Base-by-base conservation (phyloP, 2,329 filamentous ascomycete genomes). In the Diaporthe citrichinensis region DNA sequence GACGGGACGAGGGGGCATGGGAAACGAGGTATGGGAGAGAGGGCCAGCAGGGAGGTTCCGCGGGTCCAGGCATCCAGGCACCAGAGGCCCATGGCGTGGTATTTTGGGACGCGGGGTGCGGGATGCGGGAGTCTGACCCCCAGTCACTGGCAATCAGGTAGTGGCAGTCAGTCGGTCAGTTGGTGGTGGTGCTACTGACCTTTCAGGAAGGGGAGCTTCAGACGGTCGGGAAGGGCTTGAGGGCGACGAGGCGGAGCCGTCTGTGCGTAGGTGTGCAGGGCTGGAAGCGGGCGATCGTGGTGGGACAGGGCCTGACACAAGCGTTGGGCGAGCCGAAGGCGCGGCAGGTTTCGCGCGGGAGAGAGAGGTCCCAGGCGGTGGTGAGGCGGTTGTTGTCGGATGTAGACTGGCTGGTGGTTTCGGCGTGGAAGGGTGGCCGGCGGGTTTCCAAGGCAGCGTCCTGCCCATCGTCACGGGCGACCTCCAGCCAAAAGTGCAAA, bases 371-470 rank as follows among this genome's bases (percentile, higher is more conserved):
- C 46, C 62, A 58, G 25, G 15, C 23, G 65, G 73, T 62, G 62
- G 31, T 69, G 65, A 62, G 55, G 49, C 55, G 57, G 46, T 61
- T 59, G 34, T n/a, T 53, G 73, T 55, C 44, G 53, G 28, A 44
- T 51, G 53, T 71, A 39, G n/a, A 59, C 15, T 44, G 34, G 36
- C 39, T 28, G 62, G 39, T 51, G 55, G 25, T 31, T 61, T 53
- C 46, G 36, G 58, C 46, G 58, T 36, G 8, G 49, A 41, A 34
- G 31, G 28, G 44, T 58, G 36, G 46, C 36, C 57, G 23, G 36
- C 51, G 59, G 46, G 72, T 17, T 76, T 75, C 75, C 75, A 76
- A 9, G 75, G 75, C 36, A 76, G 73, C 7, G 61, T 76, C 46
- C 75, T 76, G 34, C 53, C 73, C 75, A 76, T 76, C 34, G 44